phyloP scores from a whole-genome alignment of 768 basidiomycete species.

The Russula olivacea region DNA sequence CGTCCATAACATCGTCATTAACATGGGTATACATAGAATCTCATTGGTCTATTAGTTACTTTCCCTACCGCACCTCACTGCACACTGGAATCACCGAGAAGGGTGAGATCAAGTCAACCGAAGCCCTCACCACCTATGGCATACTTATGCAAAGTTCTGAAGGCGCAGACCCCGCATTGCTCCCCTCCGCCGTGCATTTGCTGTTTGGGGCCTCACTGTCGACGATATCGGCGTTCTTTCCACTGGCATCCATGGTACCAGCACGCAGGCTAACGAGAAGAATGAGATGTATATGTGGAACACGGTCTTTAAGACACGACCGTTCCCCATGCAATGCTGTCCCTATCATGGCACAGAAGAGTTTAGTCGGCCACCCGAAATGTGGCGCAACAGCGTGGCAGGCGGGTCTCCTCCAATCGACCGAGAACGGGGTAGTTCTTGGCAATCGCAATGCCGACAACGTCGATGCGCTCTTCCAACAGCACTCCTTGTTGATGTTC shows the following conservation, averaged over 20 bases:
- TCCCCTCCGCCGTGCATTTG: slow-evolving; percentile 90
- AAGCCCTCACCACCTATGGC: slow-evolving; percentile 85
- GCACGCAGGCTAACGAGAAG: too few relatives aligned
- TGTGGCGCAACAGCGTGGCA: slow-evolving; percentile 99
- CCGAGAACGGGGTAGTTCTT: slow-evolving; percentile 84
- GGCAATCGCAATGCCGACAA: slow-evolving; percentile 97
- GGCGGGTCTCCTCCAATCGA: slow-evolving; percentile 84
- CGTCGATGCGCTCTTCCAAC: slow-evolving; percentile 86
- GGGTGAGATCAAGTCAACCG: too few relatives aligned
- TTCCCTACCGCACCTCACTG: too few relatives aligned
- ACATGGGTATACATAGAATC: too few relatives aligned
- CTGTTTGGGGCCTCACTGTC: slow-evolving; percentile 91
- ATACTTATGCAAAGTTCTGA: slow-evolving; percentile 61
- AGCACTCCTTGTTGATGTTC: slow-evolving; percentile 91
- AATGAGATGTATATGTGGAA: too few relatives aligned
- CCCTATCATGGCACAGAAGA: slow-evolving; percentile 95
- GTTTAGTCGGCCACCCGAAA: slow-evolving; percentile 94
- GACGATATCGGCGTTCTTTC: slow-evolving; percentile 90
- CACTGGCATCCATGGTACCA: too few relatives aligned
- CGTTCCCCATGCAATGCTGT: slow-evolving; percentile 95
- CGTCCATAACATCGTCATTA: not conserved
- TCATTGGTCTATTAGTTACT: too few relatives aligned
- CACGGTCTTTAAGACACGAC: too few relatives aligned
- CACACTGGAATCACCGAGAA: too few relatives aligned
- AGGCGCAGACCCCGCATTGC: slow-evolving; percentile 77